Conservation (phyloP, 169 alveolate species). For the Babesia ovis region DNA sequence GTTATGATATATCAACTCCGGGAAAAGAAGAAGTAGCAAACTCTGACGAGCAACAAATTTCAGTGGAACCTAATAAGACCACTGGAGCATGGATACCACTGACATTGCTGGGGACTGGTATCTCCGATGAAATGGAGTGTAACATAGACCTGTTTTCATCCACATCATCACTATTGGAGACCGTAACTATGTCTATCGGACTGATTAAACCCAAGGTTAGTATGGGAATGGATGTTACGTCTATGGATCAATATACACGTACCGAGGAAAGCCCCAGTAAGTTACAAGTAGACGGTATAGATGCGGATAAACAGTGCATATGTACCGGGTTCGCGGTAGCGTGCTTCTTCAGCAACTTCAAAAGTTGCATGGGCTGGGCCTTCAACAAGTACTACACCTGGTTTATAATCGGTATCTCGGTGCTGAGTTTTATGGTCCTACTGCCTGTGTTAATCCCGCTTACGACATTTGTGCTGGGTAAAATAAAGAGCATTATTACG, state of each 20-base stretch:
- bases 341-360: constrained; percentile 54
- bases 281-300: neutral
- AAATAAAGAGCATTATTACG: neutral
- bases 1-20: constrained; percentile 6
- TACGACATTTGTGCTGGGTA: neutral
- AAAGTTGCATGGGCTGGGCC: constrained; percentile 28
- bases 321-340: constrained; percentile 41
- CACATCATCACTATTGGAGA: neutral
- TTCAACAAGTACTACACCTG: constrained; percentile 45
- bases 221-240: constrained; percentile 9
- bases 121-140: constrained; percentile 16
- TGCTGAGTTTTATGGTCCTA: constrained; percentile 29
- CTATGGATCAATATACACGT: constrained; percentile 2
- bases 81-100: constrained; percentile 14
- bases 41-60: constrained; percentile 11
- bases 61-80: constrained; percentile 20
- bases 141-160: constrained; percentile 24
- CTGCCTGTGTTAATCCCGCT: constrained; percentile 61
- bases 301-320: constrained; percentile 12
- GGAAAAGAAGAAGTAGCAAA: neutral
- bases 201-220: neutral
- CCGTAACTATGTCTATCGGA: neutral
- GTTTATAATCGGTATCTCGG: constrained; percentile 46
- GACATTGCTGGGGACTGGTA: neutral
- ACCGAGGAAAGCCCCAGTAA: neutral